Conservation (phyloP, 208 protist genomes). For the Spongospora subterranea region DNA sequence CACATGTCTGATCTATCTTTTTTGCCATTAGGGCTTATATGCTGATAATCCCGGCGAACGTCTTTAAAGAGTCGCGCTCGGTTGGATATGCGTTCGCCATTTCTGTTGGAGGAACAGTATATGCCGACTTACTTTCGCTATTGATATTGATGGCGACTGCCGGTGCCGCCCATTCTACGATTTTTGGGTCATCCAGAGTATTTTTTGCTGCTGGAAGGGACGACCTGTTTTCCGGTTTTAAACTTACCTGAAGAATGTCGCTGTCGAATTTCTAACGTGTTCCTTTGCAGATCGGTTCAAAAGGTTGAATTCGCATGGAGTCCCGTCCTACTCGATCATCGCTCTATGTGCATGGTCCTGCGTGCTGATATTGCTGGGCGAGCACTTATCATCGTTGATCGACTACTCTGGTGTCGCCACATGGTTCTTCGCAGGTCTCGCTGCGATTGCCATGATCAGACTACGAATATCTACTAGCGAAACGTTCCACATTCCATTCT, state of each 20-base stretch:
- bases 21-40: constrained; percentile 20
- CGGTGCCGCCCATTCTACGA: constrained; percentile 14
- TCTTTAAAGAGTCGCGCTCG: not conserved
- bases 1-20: not conserved
- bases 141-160: not conserved
- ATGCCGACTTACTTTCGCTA: not conserved
- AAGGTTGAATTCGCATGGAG: not conserved
- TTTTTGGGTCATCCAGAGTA: not conserved
- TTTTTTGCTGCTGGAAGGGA: constrained; percentile 12
- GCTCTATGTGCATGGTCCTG: constrained; percentile 31
- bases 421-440: constrained; percentile 35
- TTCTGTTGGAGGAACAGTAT: not conserved
- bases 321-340: not conserved
- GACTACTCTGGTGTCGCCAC: constrained; percentile 37
- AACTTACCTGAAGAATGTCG: not conserved
- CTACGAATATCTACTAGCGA: not conserved
- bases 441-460: not conserved
- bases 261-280: not conserved
- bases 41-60: not conserved
- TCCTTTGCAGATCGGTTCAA: constrained; percentile 7
- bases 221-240: not conserved
- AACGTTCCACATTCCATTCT: constrained; percentile 13
- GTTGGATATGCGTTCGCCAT: constrained; percentile 47
- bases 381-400: not conserved
- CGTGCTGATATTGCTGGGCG: not conserved